Evolutionary conservation across 2,329 filamentous ascomycete species (phyloP).

Genomic region (Penicillium sp.): DNA sequence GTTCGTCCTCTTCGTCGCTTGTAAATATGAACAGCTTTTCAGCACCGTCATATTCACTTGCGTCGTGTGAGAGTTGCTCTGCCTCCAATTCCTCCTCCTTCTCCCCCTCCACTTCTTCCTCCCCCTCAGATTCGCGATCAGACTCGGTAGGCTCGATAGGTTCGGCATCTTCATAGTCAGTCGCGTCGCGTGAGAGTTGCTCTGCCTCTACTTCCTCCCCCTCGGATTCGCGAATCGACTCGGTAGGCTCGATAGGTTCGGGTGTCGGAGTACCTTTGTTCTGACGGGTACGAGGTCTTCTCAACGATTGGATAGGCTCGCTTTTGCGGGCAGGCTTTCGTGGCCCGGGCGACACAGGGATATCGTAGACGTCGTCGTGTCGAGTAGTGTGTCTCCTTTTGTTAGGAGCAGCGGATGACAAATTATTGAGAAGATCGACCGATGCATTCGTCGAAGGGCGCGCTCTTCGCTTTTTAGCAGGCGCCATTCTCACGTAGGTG

Average conservation of each 20-base stretch:
- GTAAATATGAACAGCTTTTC: background rate
- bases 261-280: background rate
- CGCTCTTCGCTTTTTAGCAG: constrained; percentile 5
- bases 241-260: background rate
- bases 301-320: background rate
- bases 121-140: too few species aligned
- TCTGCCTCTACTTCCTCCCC: background rate
- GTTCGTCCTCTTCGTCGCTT: background rate
- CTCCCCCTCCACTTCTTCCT: too few species aligned
- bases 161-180: background rate
- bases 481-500: constrained; percentile 1
- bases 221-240: background rate
- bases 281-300: background rate
- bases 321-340: background rate
- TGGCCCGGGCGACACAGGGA: constrained; percentile 14
- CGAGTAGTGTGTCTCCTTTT: constrained; percentile 7
- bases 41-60: too few species aligned
- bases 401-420: constrained; percentile 5
- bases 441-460: constrained; percentile 10
- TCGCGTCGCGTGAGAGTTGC: background rate
- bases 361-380: constrained; percentile 6
- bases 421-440: constrained; percentile 8
- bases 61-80: too few species aligned
- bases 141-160: too few species aligned
- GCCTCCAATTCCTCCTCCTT: too few species aligned